A percentile compares a stretch with the other conserved stretches of the same genome.
These are phyloP conservation scores for Polyporus arcularius DNA, from an alignment of 768 basidiomycete species.

Conservation along the genomic window DNA sequence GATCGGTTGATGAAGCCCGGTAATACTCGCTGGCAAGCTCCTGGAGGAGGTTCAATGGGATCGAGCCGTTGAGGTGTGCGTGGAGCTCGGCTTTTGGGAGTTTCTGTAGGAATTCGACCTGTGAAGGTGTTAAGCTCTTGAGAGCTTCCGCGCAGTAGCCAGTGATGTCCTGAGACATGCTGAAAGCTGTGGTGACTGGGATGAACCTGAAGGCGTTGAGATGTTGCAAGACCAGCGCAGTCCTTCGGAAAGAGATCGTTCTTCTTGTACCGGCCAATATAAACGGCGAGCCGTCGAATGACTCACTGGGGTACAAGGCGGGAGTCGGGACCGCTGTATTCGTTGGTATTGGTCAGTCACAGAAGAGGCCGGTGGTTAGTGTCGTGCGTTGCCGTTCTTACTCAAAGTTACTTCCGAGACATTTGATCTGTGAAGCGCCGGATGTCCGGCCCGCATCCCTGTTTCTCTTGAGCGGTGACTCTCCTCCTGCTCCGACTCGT, in stretches of 20 bases:
- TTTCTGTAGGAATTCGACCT: conserved; percentile 58
- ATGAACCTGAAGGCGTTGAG: neutral
- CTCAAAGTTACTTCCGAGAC: no score
- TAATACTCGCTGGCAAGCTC: conserved; percentile 54
- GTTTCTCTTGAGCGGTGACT: neutral
- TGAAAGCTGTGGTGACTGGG: neutral
- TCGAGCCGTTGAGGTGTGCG: conserved; percentile 84
- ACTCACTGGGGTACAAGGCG: neutral
- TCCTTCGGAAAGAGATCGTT: no score
- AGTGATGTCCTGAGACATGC: conserved; percentile 14
- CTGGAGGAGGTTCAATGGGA: conserved; percentile 65
- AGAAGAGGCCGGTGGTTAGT: no score
- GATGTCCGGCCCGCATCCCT: neutral
- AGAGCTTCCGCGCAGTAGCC: conserved; percentile 52
- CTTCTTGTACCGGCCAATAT: no score
- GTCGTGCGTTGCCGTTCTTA: no score
- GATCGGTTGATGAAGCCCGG: neutral
- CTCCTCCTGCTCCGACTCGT: neutral
- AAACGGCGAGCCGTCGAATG: neutral
- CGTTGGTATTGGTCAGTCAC: no score
- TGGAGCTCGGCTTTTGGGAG: conserved; percentile 86
- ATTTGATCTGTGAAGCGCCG: neutral
- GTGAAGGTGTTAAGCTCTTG: conserved; percentile 47
- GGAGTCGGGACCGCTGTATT: no score
- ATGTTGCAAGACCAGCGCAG: no score